Evolutionary conservation across 1,139 yeast species (phyloP), one percentile per base, ranked within the genome.

Genomic region (Taphrina betulina): DNA sequence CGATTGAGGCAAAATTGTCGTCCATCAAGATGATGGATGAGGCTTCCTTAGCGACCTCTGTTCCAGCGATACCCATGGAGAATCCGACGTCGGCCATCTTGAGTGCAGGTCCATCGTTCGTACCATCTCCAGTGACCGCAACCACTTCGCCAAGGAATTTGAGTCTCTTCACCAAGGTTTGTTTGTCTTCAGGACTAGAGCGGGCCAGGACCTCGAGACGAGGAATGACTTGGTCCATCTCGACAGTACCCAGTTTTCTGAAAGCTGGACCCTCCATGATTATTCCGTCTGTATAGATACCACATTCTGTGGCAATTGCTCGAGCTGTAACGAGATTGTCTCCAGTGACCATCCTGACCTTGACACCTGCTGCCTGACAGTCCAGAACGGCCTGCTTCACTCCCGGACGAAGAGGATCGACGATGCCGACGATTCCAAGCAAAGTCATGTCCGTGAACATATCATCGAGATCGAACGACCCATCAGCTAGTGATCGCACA

Each of bases 71-170:
- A 63, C 96, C 96, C 96, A 88, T 88, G 1, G 95, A 85, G 68
- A 88, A 87, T 1, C 96, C 96, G 60, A 88, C 94, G 70, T 88
- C 95, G 0, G 96, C 96, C 62, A 87, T 74, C 67, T 87, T 86
- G 66, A 88, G 77, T 2, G 95, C 95, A n/a, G 95, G 95, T 0
- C 95, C 95, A 75, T 88, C 96, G 69, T 88, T 88, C 10, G 95
- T 88, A 70, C 98, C 98, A 71, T 92, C 98, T 68, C 98, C 98
- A 31, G 98, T 92, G 40, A 90, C 98, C 1, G 98, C 98, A 55
- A 92, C 98, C 46, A 92, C 95, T 66, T 92, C 96, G 33, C 92
- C 95, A 67, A 82, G 77, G 50, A 78, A 75, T 65, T 85, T 81
- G 63, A 92, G 76, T n/a, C 88, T 82, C 63, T 85, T 85, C 40